A percentile compares a stretch with the other conserved stretches of the same genome.
Conservation (phyloP, 2,329 filamentous ascomycete species). For the Phoma sp. region DNA sequence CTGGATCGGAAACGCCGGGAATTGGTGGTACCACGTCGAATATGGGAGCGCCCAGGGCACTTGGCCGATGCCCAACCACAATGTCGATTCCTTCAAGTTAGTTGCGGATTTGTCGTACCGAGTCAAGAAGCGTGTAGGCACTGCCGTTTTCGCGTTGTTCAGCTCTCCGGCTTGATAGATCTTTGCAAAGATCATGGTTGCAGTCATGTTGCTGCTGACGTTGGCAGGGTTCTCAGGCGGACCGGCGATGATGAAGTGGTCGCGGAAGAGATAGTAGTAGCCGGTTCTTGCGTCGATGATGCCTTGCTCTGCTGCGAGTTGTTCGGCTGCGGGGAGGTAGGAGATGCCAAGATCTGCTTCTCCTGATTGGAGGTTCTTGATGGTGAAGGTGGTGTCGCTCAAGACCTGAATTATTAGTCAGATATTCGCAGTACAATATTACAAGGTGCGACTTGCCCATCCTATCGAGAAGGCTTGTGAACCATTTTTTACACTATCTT, state of each 20-base stretch:
- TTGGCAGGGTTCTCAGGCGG: slow-evolving; percentile 45
- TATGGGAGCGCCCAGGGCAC: slow-evolving; percentile 54
- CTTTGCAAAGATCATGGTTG: slow-evolving; percentile 43
- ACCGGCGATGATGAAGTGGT: slow-evolving; percentile 56
- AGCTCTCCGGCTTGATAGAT: slow-evolving; percentile 46
- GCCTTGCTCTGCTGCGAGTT: slow-evolving; percentile 51
- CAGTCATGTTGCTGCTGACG: slow-evolving; percentile 37
- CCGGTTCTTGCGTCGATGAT: slow-evolving; percentile 34
- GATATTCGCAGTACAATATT: too few relatives aligned
- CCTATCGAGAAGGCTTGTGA: slow-evolving; percentile 49
- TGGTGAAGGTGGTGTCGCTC: slow-evolving; percentile 55
- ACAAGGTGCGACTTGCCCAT: slow-evolving; percentile 40
- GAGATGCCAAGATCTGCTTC: slow-evolving; percentile 55
- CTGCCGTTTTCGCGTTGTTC: slow-evolving; percentile 32
- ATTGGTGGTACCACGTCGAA: slow-evolving; percentile 58
- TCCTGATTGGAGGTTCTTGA: slow-evolving; percentile 51
- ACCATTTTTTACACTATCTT: slow-evolving; percentile 37
- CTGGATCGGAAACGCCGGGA: slow-evolving; percentile 54
- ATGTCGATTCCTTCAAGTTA: slow-evolving; percentile 55
- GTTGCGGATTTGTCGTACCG: slow-evolving; percentile 58
- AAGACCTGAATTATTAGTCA: slow-evolving; percentile 27
- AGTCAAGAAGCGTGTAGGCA: slow-evolving; percentile 51
- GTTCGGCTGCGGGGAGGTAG: slow-evolving; percentile 52
- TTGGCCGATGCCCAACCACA: slow-evolving; percentile 57
- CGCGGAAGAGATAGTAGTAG: slow-evolving; percentile 54